Base-by-base conservation (phyloP, 108 stramenopile genomes). In the Licmophora abbreviata region DNA sequence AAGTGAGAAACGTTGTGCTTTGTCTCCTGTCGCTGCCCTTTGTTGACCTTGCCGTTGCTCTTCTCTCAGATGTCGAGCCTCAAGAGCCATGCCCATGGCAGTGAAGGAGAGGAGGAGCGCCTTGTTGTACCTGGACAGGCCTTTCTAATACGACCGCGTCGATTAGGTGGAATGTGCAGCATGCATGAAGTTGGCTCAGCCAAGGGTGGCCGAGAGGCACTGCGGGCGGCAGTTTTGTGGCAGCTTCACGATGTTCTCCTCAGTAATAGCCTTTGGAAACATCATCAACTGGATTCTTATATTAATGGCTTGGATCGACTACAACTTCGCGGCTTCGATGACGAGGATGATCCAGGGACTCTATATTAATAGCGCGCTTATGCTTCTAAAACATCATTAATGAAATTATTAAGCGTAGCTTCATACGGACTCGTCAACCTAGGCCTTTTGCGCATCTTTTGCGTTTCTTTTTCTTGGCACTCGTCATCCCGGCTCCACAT, bases 201-300 rank as follows among this genome's bases (percentile, higher is more conserved):
- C 18, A 81, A 79, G 35, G 73, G 76, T 25, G 81, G 80, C 23
- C 48, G 88, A 48, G 88, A 90, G 48, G 72, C 84, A 7, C 56
- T 90, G 20, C 72, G 89, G 41, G 83, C 81, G 5, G 59, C 77
- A 5, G 54, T 92, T 24, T 56, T 92, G 26, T 92, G 91, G 91
- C 86, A 88, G 59, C 58, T 92, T 44, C 69, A 92, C 56, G 91
- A 88, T 51, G 63, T 92, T 22, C 63, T 92, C 18, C 58, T 92
- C 36, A 85, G 83, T 43, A 70, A 64, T 25, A 88, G 86, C 64
- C 54, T 92, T 54, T 81, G 81, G 79, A 74, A 69, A 32, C 91
- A 92, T 59, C 85, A 87, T 56, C 36, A 59, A 10, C 54, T 81
- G 41, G 64, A 76, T 44, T 57, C 81, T 0, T 92, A 92, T 44